Conservation (phyloP, 768 basidiomycete species). For the Rhizopogon rudus region DNA sequence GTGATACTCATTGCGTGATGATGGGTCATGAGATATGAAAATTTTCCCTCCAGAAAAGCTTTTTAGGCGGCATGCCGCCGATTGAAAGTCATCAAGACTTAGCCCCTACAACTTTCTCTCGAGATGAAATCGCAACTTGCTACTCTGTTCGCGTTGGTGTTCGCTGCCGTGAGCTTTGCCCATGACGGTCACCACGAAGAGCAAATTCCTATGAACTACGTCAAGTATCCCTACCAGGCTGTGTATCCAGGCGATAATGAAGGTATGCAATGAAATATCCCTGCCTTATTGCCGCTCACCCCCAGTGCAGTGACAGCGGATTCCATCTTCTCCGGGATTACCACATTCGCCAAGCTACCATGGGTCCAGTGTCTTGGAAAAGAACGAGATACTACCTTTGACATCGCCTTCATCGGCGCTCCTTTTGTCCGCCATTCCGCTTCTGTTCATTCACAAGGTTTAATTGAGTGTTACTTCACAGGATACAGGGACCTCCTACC, state of each 20-base stretch:
- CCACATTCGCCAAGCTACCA: conserved; percentile 84
- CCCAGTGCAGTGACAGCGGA: conserved; percentile 60
- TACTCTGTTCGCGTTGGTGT: conserved; percentile 20
- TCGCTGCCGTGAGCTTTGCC: conserved; percentile 24
- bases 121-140: conserved; percentile 20
- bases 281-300: neutral
- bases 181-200: conserved; percentile 39
- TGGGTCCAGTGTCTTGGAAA: conserved; percentile 75
- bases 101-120: neutral
- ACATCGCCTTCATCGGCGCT: conserved; percentile 80
- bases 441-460: neutral
- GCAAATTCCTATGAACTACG: conserved; percentile 64
- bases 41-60: conserved; percentile 23
- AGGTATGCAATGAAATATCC: conserved; percentile 30
- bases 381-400: conserved; percentile 53
- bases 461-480: conserved; percentile 15
- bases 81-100: conserved; percentile 1
- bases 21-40: conserved; percentile 13
- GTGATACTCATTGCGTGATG: conserved; percentile 7
- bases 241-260: conserved; percentile 53
- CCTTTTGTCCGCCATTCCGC: conserved; percentile 50
- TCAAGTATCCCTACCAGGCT: conserved; percentile 62
- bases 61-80: conserved; percentile 10
- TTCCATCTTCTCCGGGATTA: conserved; percentile 76
- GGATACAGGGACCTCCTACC: conserved; percentile 74